Conservation (phyloP, 2,329 filamentous ascomycete genomes). For the Ophiostoma montium region DNA sequence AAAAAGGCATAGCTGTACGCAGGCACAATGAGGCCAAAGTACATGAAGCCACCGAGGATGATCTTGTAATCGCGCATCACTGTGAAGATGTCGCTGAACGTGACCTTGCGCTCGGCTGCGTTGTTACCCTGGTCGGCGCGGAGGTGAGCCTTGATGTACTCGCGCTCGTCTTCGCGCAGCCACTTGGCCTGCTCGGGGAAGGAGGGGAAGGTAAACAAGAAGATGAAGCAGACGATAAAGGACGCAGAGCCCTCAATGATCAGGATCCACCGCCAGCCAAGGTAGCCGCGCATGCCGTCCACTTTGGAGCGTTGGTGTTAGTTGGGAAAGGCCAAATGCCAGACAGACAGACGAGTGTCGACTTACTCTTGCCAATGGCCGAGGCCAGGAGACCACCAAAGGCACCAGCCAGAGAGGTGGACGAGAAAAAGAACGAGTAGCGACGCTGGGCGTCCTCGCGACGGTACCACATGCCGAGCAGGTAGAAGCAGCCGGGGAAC, state of each 20-base stretch:
- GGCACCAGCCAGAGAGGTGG: slow-evolving; percentile 63
- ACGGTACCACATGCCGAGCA: slow-evolving; percentile 83
- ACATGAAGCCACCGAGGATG: slow-evolving; percentile 64
- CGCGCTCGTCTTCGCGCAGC: slow-evolving; percentile 55
- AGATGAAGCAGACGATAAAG: slow-evolving; percentile 43
- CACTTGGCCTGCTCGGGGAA: slow-evolving; percentile 65
- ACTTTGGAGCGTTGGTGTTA: slow-evolving; percentile 24
- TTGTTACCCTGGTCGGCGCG: slow-evolving; percentile 54
- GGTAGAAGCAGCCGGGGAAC: slow-evolving; percentile 60
- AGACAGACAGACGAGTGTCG: not conserved
- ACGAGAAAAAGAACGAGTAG: slow-evolving; percentile 88
- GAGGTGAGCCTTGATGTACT: slow-evolving; percentile 51
- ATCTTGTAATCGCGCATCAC: slow-evolving; percentile 65
- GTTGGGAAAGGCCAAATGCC: not conserved
- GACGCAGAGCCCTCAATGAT: slow-evolving; percentile 61
- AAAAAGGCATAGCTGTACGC: slow-evolving; percentile 72
- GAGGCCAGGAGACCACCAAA: slow-evolving; percentile 78
- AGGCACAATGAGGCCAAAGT: slow-evolving; percentile 65
- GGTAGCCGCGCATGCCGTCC: slow-evolving; percentile 53
- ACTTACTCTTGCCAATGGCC: slow-evolving; percentile 63
- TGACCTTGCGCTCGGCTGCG: slow-evolving; percentile 48
- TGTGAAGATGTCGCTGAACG: slow-evolving; percentile 39
- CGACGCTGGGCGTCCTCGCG: slow-evolving; percentile 78
- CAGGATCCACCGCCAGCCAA: slow-evolving; percentile 72
- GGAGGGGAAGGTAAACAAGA: slow-evolving; percentile 56